Evolutionary conservation across 2,329 filamentous ascomycete genomes (phyloP), one percentile per base, ranked within the genome.

Genomic region (Ilyonectria robusta): DNA sequence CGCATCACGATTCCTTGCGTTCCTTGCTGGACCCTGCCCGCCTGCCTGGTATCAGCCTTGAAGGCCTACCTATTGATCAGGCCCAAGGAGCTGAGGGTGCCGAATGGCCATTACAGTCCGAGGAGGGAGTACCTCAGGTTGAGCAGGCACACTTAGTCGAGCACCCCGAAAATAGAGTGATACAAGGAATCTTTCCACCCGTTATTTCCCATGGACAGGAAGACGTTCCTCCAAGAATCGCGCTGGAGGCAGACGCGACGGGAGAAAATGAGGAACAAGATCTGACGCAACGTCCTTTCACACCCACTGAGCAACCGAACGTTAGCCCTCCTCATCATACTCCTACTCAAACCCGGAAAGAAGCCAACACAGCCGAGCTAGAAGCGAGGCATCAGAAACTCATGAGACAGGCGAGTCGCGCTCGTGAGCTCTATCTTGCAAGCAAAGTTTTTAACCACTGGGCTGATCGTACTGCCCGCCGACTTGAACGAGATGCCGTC

Each of bases 401-500:
- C n/a, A 56, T 81, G 76, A 83, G 81, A 57, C 87, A 89, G 51
- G 92, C 92, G 33, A 84, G 82, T 1, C 86, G 88, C 71, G 91
- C 91, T 51, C 88, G 92, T 66, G 86, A 92, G 75, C 80, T 92
- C 11, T 92, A 89, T 72, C 83, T 94, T 7, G 81, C 79, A 11
- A 81, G 77, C 69, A 81, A 77, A 68, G 73, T 76, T 19, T 81
- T 78, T 65, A 81, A 78, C 63, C 79, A 80, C 70, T 97, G 94
- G 94, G 87, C 88, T 11, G 86, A 87, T 61, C 84, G 87, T 57
- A 87, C 92, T 11, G 86, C 85, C 6, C 89, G 93, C 15, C 89
- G 93, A 74, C 83, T 90, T 17, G 86, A 89, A 68, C 87, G 89
- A 46, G 93, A 92, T 4, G 88, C 87, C 5, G 85, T 89, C 47